Evolutionary conservation across 148 eudicot species (phyloP).

Genomic region (Vaccinium corymbosum): DNA sequence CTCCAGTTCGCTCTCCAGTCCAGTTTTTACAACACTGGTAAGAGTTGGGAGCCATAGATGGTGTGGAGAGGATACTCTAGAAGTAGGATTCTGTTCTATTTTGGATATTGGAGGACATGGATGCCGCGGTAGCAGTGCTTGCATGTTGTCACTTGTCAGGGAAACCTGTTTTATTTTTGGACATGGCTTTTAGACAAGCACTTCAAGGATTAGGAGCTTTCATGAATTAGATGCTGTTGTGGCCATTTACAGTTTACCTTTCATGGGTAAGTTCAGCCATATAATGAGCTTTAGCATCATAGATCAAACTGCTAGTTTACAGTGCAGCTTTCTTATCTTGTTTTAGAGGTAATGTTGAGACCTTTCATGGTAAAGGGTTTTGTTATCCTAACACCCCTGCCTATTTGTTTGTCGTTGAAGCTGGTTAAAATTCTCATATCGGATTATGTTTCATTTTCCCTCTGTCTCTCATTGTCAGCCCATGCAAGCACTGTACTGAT

Average conservation of each 20-base stretch:
- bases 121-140: neutral
- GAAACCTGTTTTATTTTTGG: neutral
- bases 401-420: neutral
- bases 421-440: neutral
- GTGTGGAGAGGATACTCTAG: neutral
- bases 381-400: neutral
- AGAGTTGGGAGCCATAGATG: neutral
- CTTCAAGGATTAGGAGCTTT: neutral
- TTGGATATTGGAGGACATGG: neutral
- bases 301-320: neutral
- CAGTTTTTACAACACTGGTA: no score
- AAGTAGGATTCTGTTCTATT: neutral
- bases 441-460: neutral
- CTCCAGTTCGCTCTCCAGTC: no score
- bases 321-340: neutral
- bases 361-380: neutral
- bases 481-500: neutral
- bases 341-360: neutral
- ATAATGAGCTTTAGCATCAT: neutral
- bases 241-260: neutral
- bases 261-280: neutral
- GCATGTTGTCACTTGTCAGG: neutral
- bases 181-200: neutral
- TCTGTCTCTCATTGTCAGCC: neutral
- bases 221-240: neutral